Evolutionary conservation across 192 early-diverging fungal species (phyloP).

Genomic region (Phlyctochytrium planicorne): DNA sequence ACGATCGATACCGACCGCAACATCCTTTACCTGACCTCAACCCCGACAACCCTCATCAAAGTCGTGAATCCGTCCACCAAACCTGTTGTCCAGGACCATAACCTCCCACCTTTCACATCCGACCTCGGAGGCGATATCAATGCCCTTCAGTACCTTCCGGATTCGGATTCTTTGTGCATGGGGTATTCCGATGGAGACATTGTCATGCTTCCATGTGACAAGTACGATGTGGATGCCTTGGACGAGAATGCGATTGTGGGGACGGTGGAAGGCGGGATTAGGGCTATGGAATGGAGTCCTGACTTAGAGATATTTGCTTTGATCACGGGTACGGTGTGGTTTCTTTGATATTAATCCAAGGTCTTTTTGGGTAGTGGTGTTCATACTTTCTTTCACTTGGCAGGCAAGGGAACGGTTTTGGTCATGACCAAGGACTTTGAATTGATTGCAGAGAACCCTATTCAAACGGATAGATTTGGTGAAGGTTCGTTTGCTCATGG

Average conservation of each 20-base stretch:
- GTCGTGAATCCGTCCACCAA: no score
- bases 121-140: neutral
- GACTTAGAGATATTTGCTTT: slow-evolving; percentile 83
- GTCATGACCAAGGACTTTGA: slow-evolving; percentile 96
- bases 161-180: slow-evolving; percentile 49
- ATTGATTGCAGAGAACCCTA: slow-evolving; percentile 75
- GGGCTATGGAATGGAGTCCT: slow-evolving; percentile 79
- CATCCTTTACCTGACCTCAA: no score
- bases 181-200: slow-evolving; percentile 50
- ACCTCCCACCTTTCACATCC: neutral
- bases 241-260: slow-evolving; percentile 62
- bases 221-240: neutral
- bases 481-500: slow-evolving; percentile 57
- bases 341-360: neutral
- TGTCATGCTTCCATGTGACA: slow-evolving; percentile 21
- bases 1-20: no score
- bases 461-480: slow-evolving; percentile 66
- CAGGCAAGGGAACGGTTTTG: slow-evolving; percentile 64
- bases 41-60: no score
- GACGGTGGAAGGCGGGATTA: slow-evolving; percentile 71
- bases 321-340: slow-evolving; percentile 60
- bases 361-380: slow-evolving; percentile 29
- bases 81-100: no score
- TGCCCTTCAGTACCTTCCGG: slow-evolving; percentile 43
- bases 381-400: neutral